phyloP scores from a whole-genome alignment of 306 rosid genomes.

The Malus fusca region DNA sequence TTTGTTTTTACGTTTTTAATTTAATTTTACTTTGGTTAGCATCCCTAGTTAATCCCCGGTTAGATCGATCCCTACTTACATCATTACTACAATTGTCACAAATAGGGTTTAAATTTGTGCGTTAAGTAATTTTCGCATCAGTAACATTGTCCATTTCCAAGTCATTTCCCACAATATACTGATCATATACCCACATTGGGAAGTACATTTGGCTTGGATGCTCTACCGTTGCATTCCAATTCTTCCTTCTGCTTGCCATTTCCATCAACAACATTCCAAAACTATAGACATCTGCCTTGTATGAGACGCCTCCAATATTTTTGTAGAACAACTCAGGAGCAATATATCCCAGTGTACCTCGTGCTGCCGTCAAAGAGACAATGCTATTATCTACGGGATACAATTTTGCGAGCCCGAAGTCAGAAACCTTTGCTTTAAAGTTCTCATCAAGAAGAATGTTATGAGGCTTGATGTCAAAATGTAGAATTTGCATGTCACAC shows the following conservation, averaged over 20 bases:
- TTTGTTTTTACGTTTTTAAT: too few species aligned
- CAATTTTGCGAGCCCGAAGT: slow-evolving; percentile 4
- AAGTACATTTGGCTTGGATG: background rate
- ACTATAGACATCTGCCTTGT: slow-evolving; percentile 2
- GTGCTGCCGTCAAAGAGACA: background rate
- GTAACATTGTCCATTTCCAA: background rate
- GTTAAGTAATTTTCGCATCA: too few species aligned
- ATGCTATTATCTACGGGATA: background rate
- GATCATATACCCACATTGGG: background rate
- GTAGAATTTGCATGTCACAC: slow-evolving; percentile 3
- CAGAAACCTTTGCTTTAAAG: background rate
- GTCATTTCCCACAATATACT: background rate
- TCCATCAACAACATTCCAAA: slow-evolving; percentile 10
- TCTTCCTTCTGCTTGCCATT: slow-evolving; percentile 2
- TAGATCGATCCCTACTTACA: too few species aligned
- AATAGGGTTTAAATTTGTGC: too few species aligned
- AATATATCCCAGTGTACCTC: background rate
- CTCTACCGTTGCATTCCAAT: background rate
- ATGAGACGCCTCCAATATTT: slow-evolving; percentile 5
- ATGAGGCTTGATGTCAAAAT: slow-evolving; percentile 4
- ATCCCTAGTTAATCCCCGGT: too few species aligned
- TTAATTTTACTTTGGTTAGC: too few species aligned
- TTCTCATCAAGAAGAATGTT: background rate
- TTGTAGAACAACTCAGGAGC: background rate
- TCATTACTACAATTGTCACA: too few species aligned